Percentiles rank a stretch among this genome's conserved stretches.
These are phyloP conservation scores for Pichia sp. DNA, from an alignment of 1,139 yeast species.

Conservation along the genomic window DNA sequence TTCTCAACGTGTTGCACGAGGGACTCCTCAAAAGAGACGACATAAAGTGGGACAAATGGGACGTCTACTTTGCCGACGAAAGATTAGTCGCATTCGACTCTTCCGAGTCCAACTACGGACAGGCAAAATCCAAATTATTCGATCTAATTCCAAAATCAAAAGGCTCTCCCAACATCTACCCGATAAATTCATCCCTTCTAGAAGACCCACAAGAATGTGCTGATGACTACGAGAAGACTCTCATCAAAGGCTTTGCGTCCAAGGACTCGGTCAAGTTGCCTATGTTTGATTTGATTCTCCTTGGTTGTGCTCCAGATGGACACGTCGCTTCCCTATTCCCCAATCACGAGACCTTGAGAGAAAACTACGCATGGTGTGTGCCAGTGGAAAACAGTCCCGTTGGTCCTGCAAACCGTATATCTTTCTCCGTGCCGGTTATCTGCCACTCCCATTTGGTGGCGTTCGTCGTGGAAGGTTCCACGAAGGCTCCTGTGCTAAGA, in stretches of 20 bases:
- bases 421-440: conserved; percentile 90
- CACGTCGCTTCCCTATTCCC: conserved; percentile 96
- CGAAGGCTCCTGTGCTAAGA: conserved; percentile 90
- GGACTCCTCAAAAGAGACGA: conserved; percentile 68
- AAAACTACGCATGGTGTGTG: conserved; percentile 92
- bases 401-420: conserved; percentile 84
- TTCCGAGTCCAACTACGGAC: conserved; percentile 84
- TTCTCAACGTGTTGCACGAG: conserved; percentile 78
- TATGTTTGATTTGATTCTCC: conserved; percentile 80
- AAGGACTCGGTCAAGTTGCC: conserved; percentile 95
- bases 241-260: conserved; percentile 89
- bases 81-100: conserved; percentile 86
- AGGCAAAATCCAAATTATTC: conserved; percentile 75
- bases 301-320: conserved; percentile 99
- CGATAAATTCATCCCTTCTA: conserved; percentile 66
- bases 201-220: conserved; percentile 81
- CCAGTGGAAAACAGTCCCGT: conserved; percentile 91
- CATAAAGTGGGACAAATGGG: conserved; percentile 93
- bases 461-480: conserved; percentile 92
- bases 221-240: conserved; percentile 79
- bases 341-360: conserved; percentile 82
- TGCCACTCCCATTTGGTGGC: conserved; percentile 91
- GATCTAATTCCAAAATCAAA: conserved; percentile 55
- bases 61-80: conserved; percentile 94
- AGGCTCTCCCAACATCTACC: conserved; percentile 68